Percentiles rank a stretch among this genome's conserved stretches.
These are phyloP conservation scores for Lophiotrema nucula DNA, from an alignment of 495 filamentous ascomycete genomes.

Conservation along the genomic window DNA sequence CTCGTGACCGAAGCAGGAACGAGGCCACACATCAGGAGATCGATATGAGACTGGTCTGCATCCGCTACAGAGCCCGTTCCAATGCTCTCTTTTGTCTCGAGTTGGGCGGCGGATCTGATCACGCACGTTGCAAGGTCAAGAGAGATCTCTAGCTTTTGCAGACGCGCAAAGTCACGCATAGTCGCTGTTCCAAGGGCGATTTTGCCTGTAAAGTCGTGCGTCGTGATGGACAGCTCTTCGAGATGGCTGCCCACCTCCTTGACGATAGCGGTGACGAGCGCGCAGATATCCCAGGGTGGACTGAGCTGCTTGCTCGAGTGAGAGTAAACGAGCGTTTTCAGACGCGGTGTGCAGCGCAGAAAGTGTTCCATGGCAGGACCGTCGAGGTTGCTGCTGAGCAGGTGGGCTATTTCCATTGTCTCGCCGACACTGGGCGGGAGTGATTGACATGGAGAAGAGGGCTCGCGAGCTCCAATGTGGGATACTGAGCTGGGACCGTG, in stretches of 20 bases:
- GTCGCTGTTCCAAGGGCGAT: constrained; percentile 19
- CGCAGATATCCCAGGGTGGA: constrained; percentile 16
- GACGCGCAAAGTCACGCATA: constrained; percentile 16
- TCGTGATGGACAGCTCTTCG: constrained; percentile 18
- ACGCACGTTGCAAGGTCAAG: constrained; percentile 23
- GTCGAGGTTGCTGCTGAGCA: constrained; percentile 20
- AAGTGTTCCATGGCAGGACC: constrained; percentile 20
- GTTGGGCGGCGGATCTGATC: constrained; percentile 14
- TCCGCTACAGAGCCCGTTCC: constrained; percentile 19
- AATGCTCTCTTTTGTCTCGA: constrained; percentile 17
- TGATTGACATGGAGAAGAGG: constrained; percentile 17
- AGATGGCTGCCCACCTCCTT: constrained; percentile 21
- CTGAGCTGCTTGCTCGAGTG: constrained; percentile 11
- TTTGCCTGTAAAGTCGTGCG: constrained; percentile 21
- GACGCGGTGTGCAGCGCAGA: constrained; percentile 22
- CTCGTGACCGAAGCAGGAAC: constrained; percentile 21
- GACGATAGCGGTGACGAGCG: constrained; percentile 14
- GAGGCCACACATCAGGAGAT: constrained; percentile 19
- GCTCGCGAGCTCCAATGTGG: constrained; percentile 6
- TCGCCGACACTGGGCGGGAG: constrained; percentile 16
- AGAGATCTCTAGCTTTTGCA: constrained; percentile 21
- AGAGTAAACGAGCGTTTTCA: constrained; percentile 23
- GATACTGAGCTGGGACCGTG: constrained; percentile 14
- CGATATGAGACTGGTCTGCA: constrained; percentile 18
- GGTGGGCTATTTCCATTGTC: constrained; percentile 21